Evolutionary conservation across 352 stramenopile genomes (phyloP).

Genomic region (Phytophthora brassicae): DNA sequence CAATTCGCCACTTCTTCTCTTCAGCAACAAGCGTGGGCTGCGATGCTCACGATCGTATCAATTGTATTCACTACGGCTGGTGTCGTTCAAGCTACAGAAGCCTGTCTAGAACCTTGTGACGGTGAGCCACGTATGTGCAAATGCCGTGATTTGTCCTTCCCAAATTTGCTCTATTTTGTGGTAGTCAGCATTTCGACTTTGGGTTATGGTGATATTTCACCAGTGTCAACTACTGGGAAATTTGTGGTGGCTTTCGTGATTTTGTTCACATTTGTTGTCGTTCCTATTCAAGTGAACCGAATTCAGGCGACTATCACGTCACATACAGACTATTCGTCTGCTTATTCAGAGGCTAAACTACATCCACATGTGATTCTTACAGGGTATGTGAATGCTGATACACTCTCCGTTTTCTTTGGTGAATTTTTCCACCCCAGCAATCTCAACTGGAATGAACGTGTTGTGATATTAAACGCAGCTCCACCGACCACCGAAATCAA

Average conservation of each 20-base stretch:
- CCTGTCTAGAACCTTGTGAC: conserved; percentile 39
- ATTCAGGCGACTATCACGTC: conserved; percentile 80
- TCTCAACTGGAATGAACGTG: conserved; percentile 80
- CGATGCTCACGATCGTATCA: conserved; percentile 64
- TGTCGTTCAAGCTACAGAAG: conserved; percentile 67
- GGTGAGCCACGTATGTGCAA: conserved; percentile 30
- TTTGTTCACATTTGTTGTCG: conserved; percentile 80
- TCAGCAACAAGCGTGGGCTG: conserved; percentile 63
- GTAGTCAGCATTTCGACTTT: conserved; percentile 87
- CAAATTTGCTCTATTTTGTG: conserved; percentile 82
- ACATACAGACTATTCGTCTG: conserved; percentile 77
- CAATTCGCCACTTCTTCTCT: conserved; percentile 76
- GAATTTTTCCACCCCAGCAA: conserved; percentile 89
- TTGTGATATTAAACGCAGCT: conserved; percentile 73
- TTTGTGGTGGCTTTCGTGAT: conserved; percentile 83
- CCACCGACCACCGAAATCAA: conserved; percentile 68
- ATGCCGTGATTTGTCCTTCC: conserved; percentile 66
- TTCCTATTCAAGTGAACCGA: conserved; percentile 77
- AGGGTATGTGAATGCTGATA: conserved; percentile 67
- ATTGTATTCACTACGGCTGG: conserved; percentile 74
- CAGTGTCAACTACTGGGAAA: conserved; percentile 63
- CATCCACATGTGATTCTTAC: conserved; percentile 78
- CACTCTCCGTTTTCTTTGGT: conserved; percentile 66
- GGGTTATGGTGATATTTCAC: conserved; percentile 81
- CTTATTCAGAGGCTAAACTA: conserved; percentile 69